These are phyloP conservation scores for Lophiostoma macrostomum DNA, from an alignment of 495 filamentous ascomycete species.

Conservation along the genomic window DNA sequence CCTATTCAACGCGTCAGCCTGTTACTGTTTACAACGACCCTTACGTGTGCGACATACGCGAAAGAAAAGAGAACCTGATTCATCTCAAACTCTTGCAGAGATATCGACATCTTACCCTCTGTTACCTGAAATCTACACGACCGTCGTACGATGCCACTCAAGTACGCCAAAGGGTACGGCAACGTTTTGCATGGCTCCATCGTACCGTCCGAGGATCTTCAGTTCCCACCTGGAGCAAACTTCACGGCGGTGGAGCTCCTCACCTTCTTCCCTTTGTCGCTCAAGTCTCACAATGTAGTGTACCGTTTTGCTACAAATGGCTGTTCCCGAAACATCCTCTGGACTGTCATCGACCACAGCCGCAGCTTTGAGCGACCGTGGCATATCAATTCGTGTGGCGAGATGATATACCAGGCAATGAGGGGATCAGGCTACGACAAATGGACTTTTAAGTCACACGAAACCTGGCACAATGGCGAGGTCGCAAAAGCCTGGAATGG, in stretches of 20 bases:
- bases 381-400: neutral
- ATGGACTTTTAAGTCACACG: conserved; percentile 7
- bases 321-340: neutral
- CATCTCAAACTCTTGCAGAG: too few relatives aligned
- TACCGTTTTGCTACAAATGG: conserved; percentile 11
- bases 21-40: too few relatives aligned
- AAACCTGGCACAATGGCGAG: neutral
- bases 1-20: too few relatives aligned
- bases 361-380: neutral
- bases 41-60: too few relatives aligned
- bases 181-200: too few relatives aligned
- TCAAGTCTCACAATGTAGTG: conserved; percentile 1
- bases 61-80: too few relatives aligned
- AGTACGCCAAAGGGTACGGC: too few relatives aligned
- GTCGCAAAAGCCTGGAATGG: too few relatives aligned
- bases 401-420: conserved; percentile 4
- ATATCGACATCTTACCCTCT: too few relatives aligned
- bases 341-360: neutral
- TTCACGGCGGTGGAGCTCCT: conserved; percentile 16
- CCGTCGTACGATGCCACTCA: too few relatives aligned
- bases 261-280: conserved; percentile 7
- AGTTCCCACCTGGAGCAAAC: conserved; percentile 6
- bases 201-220: neutral
- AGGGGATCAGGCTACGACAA: neutral
- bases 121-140: too few relatives aligned